These are phyloP conservation scores for Cicer judaicum DNA, from an alignment of 306 rosid genomes.

Conservation along the genomic window DNA sequence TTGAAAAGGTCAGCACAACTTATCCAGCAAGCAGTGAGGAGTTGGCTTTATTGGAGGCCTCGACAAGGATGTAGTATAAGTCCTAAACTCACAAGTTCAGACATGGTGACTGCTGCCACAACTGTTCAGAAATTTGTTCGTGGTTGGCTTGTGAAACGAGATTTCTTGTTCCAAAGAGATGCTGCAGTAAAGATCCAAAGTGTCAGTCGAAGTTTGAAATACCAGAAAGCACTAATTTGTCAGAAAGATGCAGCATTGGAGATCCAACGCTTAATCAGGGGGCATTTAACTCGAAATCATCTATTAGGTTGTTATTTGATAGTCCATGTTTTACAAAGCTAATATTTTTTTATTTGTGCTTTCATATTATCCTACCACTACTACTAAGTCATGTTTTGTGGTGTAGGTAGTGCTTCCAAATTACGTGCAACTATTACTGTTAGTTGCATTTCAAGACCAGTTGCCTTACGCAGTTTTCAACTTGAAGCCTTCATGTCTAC, in stretches of 20 bases:
- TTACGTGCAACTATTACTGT: slow-evolving; percentile 22
- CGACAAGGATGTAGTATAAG: slow-evolving; percentile 32
- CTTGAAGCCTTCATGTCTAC: slow-evolving; percentile 58
- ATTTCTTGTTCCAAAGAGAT: slow-evolving; percentile 56
- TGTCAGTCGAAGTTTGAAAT: slow-evolving; percentile 54
- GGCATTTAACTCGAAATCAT: slow-evolving; percentile 60
- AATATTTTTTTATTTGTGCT: slow-evolving; percentile 1
- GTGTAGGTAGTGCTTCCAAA: slow-evolving; percentile 56
- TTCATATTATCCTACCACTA: slow-evolving; percentile 10
- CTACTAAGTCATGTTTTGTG: slow-evolving; percentile 29
- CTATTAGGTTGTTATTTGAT: slow-evolving; percentile 63
- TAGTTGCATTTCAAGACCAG: slow-evolving; percentile 45
- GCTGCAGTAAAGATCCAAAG: slow-evolving; percentile 71
- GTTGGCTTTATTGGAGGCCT: slow-evolving; percentile 60
- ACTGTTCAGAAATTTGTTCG: slow-evolving; percentile 63
- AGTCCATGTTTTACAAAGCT: slow-evolving; percentile 7
- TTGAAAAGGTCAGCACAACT: slow-evolving; percentile 55
- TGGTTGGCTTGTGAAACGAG: slow-evolving; percentile 63
- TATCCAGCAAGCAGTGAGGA: slow-evolving; percentile 63
- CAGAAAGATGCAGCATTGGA: slow-evolving; percentile 62
- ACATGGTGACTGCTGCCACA: slow-evolving; percentile 54
- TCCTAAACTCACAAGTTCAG: slow-evolving; percentile 32
- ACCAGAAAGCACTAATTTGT: slow-evolving; percentile 52
- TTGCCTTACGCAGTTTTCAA: slow-evolving; percentile 51
- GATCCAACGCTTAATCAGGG: slow-evolving; percentile 77